Percentiles rank a stretch among this genome's conserved stretches.
Conservation (phyloP, 1,139 yeast genomes). For the Dujonia santamariae region DNA sequence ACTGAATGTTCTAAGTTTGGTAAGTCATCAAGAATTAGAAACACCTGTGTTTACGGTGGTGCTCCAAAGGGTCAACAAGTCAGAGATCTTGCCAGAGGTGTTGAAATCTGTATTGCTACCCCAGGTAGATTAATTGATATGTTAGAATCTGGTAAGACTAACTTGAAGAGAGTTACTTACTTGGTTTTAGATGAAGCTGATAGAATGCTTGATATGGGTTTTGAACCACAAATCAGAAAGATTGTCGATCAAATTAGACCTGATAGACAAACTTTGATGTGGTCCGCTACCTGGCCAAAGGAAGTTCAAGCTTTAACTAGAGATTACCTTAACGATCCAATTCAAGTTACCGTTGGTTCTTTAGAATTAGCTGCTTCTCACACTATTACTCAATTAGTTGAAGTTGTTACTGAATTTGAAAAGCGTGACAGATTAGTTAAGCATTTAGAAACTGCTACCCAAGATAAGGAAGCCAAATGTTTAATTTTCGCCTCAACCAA, state of each 20-base stretch:
- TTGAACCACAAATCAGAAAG: constrained; percentile 94
- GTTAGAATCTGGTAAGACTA: constrained; percentile 94
- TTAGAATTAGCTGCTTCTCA: constrained; percentile 95
- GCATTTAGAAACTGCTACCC: constrained; percentile 81
- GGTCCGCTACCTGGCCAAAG: constrained; percentile 99
- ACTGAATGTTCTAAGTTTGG: constrained; percentile 95
- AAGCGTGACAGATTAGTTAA: constrained; percentile 86
- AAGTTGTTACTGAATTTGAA: constrained; percentile 87
- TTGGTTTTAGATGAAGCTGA: constrained; percentile 97
- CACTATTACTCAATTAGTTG: constrained; percentile 90
- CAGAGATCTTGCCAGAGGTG: constrained; percentile 92
- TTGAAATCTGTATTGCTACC: constrained; percentile 92
- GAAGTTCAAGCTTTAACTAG: constrained; percentile 90
- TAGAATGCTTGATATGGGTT: constrained; percentile 96
- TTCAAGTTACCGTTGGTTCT: constrained; percentile 96
- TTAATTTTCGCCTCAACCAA: constrained; percentile 92
- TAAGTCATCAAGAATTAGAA: constrained; percentile 85
- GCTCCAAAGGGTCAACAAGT: constrained; percentile 97
- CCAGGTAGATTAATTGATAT: constrained; percentile 98
- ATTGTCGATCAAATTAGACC: constrained; percentile 95
- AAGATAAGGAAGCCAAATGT: constrained; percentile 72
- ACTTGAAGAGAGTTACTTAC: constrained; percentile 93
- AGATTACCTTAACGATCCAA: constrained; percentile 88
- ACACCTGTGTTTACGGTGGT: constrained; percentile 99
- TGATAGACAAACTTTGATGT: constrained; percentile 97